phyloP scores from a whole-genome alignment of 495 filamentous ascomycete genomes.

The Rostrohypoxylon terebratum region DNA sequence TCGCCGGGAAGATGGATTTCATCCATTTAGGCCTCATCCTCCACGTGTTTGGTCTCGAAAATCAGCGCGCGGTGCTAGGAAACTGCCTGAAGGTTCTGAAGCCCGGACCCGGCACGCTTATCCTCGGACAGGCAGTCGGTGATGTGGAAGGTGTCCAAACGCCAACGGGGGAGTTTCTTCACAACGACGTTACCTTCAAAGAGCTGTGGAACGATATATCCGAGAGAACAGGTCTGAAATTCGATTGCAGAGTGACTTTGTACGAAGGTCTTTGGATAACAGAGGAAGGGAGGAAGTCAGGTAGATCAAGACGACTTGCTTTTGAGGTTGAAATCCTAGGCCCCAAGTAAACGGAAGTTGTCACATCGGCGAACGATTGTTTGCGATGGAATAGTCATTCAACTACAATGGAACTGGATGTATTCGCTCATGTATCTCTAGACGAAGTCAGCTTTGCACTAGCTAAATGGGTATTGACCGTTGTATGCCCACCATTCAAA shows the following conservation, averaged over 20 bases:
- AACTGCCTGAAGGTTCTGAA: not conserved
- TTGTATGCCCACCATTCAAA: too few relatives aligned
- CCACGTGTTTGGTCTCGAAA: not conserved
- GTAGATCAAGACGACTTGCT: not conserved
- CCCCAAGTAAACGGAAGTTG: not conserved
- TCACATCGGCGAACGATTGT: too few relatives aligned
- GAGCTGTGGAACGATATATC: not conserved
- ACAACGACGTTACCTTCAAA: not conserved
- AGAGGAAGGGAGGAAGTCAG: not conserved
- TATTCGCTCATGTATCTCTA: too few relatives aligned
- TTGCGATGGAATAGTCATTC: too few relatives aligned
- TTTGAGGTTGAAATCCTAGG: not conserved
- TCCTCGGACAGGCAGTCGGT: not conserved
- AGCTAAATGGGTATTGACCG: too few relatives aligned
- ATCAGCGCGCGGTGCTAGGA: not conserved
- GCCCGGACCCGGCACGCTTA: not conserved
- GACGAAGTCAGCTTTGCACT: too few relatives aligned
- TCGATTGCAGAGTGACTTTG: not conserved
- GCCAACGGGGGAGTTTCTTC: not conserved
- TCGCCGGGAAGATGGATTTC: not conserved
- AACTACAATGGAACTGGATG: too few relatives aligned
- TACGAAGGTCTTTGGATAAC: not conserved
- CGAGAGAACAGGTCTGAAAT: not conserved
- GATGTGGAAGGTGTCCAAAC: not conserved
- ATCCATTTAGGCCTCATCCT: not conserved